A percentile compares a stretch with the other conserved stretches of the same genome.
Evolutionary conservation across 164 flowering plant species (phyloP).

Genomic region (Stephania japonica): DNA sequence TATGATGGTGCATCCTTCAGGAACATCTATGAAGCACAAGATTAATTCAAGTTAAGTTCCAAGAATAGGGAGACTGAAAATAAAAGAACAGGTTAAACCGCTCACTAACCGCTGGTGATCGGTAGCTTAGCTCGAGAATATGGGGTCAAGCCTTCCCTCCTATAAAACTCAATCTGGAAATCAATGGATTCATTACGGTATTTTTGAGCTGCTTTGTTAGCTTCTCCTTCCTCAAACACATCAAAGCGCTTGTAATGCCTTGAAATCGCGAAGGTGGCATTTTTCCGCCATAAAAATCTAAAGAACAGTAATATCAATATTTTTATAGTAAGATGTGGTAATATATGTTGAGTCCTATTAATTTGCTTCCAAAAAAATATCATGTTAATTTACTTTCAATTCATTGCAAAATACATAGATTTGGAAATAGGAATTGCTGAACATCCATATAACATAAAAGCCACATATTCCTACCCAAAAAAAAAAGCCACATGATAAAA

Average conservation of each 20-base stretch:
- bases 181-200: constrained; percentile 86
- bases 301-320: background rate
- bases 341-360: too few relatives aligned
- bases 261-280: constrained; percentile 86
- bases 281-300: constrained; percentile 85
- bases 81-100: background rate
- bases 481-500: background rate
- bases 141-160: constrained; percentile 77
- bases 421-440: too few relatives aligned
- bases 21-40: constrained; percentile 63
- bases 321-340: too few relatives aligned
- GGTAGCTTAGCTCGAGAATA: constrained; percentile 87
- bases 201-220: constrained; percentile 88
- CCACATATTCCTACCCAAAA: background rate
- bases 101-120: constrained; percentile 76
- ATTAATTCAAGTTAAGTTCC: constrained; percentile 4
- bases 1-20: constrained; percentile 90
- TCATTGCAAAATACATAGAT: too few relatives aligned
- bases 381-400: too few relatives aligned
- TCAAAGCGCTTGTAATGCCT: constrained; percentile 91
- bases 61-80: background rate
- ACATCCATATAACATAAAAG: background rate
- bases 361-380: too few relatives aligned
- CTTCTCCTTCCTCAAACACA: constrained; percentile 91
- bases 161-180: constrained; percentile 73